A percentile compares a stretch with the other conserved stretches of the same genome.
Evolutionary conservation across 805 yeast genomes (phyloP).

Genomic region (Myxozyma lipomycoides): DNA sequence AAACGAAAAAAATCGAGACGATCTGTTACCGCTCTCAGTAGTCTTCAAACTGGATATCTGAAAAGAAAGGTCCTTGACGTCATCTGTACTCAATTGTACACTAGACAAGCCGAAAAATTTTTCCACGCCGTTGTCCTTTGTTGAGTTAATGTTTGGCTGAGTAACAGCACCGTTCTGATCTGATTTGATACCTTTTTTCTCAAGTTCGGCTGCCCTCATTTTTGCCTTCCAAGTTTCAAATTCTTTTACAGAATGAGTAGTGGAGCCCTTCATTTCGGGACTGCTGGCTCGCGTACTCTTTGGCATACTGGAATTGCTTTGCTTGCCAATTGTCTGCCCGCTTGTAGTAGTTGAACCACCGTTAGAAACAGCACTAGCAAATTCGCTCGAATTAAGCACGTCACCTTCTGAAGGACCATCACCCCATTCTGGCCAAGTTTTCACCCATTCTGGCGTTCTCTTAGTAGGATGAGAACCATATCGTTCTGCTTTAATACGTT

Average conservation of each 20-base stretch:
- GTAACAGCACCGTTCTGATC: background rate
- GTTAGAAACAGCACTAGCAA: conserved; percentile 12
- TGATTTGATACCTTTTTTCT: conserved; percentile 6
- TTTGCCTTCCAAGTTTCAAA: conserved; percentile 36
- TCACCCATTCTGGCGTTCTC: conserved; percentile 22
- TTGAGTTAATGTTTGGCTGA: background rate
- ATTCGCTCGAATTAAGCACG: conserved; percentile 12
- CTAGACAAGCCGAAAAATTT: conserved; percentile 18
- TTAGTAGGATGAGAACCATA: background rate
- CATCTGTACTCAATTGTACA: conserved; percentile 10
- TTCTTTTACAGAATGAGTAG: conserved; percentile 32
- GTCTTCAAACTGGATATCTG: conserved; percentile 2
- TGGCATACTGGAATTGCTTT: background rate
- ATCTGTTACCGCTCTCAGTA: conserved; percentile 10
- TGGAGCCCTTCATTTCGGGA: conserved; percentile 2
- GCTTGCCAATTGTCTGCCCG: background rate
- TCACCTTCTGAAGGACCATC: conserved; percentile 9
- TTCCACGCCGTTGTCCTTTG: conserved; percentile 26
- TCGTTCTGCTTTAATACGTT: conserved; percentile 3
- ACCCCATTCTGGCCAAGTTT: background rate
- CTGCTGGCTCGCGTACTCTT: background rate
- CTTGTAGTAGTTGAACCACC: background rate
- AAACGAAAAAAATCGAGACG: conserved; percentile 28
- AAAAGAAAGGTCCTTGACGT: conserved; percentile 15
- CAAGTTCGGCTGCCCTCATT: conserved; percentile 30